Conservation (phyloP, 805 yeast genomes). For the Tetrapisispora pingtungensis region DNA sequence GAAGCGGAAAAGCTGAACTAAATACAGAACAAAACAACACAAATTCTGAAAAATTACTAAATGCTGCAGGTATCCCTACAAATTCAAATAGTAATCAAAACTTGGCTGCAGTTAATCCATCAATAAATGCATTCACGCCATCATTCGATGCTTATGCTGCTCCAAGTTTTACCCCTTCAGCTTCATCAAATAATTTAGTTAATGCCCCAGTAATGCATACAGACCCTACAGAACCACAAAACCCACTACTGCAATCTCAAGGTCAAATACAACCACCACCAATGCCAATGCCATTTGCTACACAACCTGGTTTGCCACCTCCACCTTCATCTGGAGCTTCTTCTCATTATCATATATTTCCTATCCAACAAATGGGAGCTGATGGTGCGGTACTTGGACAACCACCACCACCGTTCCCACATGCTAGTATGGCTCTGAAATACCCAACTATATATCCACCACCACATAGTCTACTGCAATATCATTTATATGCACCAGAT, state of each 20-base stretch:
- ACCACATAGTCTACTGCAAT: slow-evolving; percentile 42
- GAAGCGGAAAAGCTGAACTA: slow-evolving; percentile 7
- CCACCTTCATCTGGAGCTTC: not conserved
- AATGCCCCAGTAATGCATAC: not conserved
- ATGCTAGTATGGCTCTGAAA: slow-evolving; percentile 7
- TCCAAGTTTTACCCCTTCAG: slow-evolving; percentile 22
- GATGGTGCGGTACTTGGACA: slow-evolving; percentile 1
- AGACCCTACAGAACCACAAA: not conserved
- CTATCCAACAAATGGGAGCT: slow-evolving; percentile 1
- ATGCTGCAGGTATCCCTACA: not conserved
- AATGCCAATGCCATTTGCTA: not conserved
- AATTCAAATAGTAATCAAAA: slow-evolving; percentile 1
- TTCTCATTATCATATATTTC: not conserved
- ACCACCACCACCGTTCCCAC: slow-evolving; percentile 4
- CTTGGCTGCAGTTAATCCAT: slow-evolving; percentile 1
- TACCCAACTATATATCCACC: slow-evolving; percentile 32
- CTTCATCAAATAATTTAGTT: slow-evolving; percentile 18
- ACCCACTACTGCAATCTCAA: not conserved
- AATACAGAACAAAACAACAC: not conserved
- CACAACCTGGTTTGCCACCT: slow-evolving; percentile 1
- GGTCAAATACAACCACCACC: not conserved
- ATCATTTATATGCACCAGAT: slow-evolving; percentile 82
- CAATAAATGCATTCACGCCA: slow-evolving; percentile 12
- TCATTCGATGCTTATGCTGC: slow-evolving; percentile 27
- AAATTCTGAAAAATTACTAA: not conserved